Evolutionary conservation across 768 basidiomycete genomes (phyloP), one percentile per base, ranked within the genome.

Genomic region (Multifurca ochricompacta): DNA sequence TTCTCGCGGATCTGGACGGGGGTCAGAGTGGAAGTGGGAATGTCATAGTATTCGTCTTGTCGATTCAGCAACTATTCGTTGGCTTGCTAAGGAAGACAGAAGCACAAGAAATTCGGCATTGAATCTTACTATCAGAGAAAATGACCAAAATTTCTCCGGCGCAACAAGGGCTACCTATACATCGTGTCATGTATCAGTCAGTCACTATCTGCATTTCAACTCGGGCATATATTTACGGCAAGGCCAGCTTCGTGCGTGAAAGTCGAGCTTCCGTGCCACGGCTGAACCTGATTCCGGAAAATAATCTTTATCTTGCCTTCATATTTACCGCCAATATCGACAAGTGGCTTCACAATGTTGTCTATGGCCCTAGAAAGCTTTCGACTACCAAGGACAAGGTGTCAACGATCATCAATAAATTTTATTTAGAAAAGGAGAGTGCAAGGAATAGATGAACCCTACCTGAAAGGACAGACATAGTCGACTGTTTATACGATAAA

Each of bases 381-480:
- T 13, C 78, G 79, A 59, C 85, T 84, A 57, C 19, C 10, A 37
- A 45, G 34, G 50, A 27, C 4, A 14, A n/a, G n/a, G n/a, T n/a
- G n/a, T n/a, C n/a, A n/a, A n/a, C n/a, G n/a, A n/a, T n/a, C n/a
- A n/a, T n/a, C n/a, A n/a, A n/a, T n/a, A n/a, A n/a, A 32, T n/a
- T 14, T 21, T 11, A 9, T 13, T 27, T 11, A 43, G 25, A 23
- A 31, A 6, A 6, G 6, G 25, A 30, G 3, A 6, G 10, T 36
- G 6, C 43, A 23, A 5, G 11, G 37, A 48, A 16, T 23, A 10
- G 21, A 23, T 3, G 13, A 35, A 8, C 2, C 9, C 41, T 35
- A 83, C 84, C 85, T 88, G 75, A 73, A 91, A 1, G 89, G 89
- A 62, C 90, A 93, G 62, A 90, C 87, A 67, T 87, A 91, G 68